Base-by-base conservation (phyloP, 306 rosid species). In the Alnus glutinosa region DNA sequence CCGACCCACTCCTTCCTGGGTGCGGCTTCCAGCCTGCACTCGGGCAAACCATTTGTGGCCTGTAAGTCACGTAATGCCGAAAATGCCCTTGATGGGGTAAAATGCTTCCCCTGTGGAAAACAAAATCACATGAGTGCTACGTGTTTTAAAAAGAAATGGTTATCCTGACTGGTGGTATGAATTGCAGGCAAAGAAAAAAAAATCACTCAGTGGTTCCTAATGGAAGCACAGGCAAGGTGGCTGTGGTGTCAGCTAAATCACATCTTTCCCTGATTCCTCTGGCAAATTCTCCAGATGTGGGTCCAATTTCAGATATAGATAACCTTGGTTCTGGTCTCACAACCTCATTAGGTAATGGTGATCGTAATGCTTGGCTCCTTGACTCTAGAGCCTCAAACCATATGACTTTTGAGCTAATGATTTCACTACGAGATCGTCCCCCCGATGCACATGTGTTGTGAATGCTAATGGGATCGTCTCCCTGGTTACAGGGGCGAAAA, bases 91-190 rank as follows among this genome's bases (percentile, higher is more conserved):
- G 32, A 71, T 10, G 51, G 77, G 18, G 55, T 15, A 36, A 59
- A 62, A 0, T 78, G 71, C 82, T 23, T 71, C 14, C 82, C 71
- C 62, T 78, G 39, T 71, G 72, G 82, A n/a, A 78, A 47, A 10
- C 14, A 4, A 11, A 58, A 69, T 18, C 82, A 79, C 32, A 79
- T 51, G 34, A 19, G 46, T 6, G 71, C 70, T 11, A 78, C 69
- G 1, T 78, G 71, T 19, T 78, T 78, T 47, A 78, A 78, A 19
- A 42, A 71, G 28, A 15, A 36, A 50, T 54, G 80, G 80, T 2
- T 23, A 23, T 23, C 28, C 28, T 23, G 28, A 23, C 28, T 23
- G 28, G 28, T 23, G 28, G 28, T 23, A 23, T 23, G 28, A 23
- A 23, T 23, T 23, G 28, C 28, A 23, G 28, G 28, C 28, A 23